Evolutionary conservation across 805 yeast genomes (phyloP), one percentile per base, ranked within the genome.

Genomic region (Kurtzmaniella cleridarum): DNA sequence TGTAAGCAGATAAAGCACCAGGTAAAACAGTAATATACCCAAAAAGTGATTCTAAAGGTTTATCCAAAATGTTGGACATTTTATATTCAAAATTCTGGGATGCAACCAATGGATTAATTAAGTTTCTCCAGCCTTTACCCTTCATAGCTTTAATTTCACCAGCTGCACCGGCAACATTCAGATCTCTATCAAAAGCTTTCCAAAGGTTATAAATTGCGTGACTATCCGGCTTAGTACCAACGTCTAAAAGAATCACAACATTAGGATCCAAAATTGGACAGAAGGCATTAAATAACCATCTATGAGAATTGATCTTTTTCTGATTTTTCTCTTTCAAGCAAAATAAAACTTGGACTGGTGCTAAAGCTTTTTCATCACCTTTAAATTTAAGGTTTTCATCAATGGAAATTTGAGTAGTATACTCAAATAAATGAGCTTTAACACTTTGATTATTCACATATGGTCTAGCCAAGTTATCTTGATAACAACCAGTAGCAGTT

Each of bases 101-200:
- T 0, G 97, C 97, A 34, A 91, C 96, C 32, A 91, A 66, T 9
- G 98, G 98, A 59, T 91, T 91, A 16, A 86, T 59, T 44, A 93
- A 67, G 47, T 90, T 87, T 17, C 66, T 53, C 76, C 97, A 88
- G 23, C 80, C 84, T 51, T 80, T 84, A 32, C 98, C 99, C 52
- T 88, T 89, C 86, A 91, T 83, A 0, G 98, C 88, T 45, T 84
- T 84, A 55, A 93, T 90, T 60, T 93, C 98, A 45, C 99, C 99
- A 11, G 98, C 97, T 1, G 96, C 98, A 46, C 99, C 99, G 0
- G 96, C 99, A 38, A 93, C 96, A 52, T 91, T 90, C 1, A 97
- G 89, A 57, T 93, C 97, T 49, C 80, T 75, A 60, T 93, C 98
- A 60, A 93, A 93, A 0, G 96, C 95, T 61, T 93, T 93, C 99